phyloP scores from a whole-genome alignment of 345 rosid species.

The Ceriops tagal region DNA sequence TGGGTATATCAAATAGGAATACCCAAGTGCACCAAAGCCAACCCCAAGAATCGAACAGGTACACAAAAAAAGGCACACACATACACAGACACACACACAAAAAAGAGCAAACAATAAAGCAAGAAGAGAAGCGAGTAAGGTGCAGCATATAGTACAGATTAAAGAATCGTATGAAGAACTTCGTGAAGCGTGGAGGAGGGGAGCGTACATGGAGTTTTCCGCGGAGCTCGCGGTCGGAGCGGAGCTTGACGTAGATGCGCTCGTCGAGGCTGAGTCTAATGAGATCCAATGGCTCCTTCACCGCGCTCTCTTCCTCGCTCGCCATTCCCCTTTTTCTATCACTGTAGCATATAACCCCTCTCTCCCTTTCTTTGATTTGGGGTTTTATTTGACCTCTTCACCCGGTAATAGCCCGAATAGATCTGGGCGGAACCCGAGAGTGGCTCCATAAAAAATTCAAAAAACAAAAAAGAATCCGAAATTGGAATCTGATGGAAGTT shows the following conservation, averaged over 20 bases:
- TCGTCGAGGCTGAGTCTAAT: slow-evolving; percentile 96
- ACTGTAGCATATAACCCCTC: neutral
- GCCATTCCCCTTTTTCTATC: slow-evolving; percentile 43
- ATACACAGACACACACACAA: neutral
- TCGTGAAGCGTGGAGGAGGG: neutral
- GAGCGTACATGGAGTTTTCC: slow-evolving; percentile 87
- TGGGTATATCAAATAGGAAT: neutral
- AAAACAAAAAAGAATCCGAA: too few species aligned
- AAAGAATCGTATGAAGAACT: too few species aligned
- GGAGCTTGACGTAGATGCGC: slow-evolving; percentile 98
- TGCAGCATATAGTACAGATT: neutral
- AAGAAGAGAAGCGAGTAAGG: too few species aligned
- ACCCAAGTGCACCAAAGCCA: neutral
- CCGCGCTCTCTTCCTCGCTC: slow-evolving; percentile 90
- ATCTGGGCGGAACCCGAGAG: too few species aligned
- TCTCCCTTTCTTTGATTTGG: neutral
- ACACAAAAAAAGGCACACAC: neutral
- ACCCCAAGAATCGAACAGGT: neutral
- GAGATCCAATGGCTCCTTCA: slow-evolving; percentile 98
- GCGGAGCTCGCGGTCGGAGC: slow-evolving; percentile 98
- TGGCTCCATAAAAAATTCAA: too few species aligned
- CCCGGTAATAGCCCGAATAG: too few species aligned
- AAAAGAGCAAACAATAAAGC: neutral
- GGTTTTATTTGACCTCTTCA: neutral
- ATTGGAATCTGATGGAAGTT: too few species aligned